Evolutionary conservation across 306 rosid species (phyloP).

Genomic region (Vigna unguiculata): DNA sequence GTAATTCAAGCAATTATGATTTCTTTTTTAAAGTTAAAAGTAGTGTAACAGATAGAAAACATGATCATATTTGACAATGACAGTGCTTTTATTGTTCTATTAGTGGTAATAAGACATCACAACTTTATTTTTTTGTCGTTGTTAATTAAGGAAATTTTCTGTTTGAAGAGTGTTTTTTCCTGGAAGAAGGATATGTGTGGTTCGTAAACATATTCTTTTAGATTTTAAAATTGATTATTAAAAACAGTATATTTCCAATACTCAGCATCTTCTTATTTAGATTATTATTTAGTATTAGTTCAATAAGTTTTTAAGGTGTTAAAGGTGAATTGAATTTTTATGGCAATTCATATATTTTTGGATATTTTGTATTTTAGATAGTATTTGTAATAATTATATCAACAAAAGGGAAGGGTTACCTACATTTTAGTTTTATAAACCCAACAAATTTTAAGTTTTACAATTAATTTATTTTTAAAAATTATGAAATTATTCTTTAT

Average conservation of each 20-base stretch:
- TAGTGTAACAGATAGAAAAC: background rate
- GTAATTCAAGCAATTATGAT: background rate
- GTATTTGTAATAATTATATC: too few relatives aligned
- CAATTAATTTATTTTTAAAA: too few relatives aligned
- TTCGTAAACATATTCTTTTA: background rate
- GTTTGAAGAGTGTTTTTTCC: slow-evolving; percentile 16
- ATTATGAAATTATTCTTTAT: too few relatives aligned
- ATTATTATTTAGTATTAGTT: background rate
- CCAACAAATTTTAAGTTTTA: too few relatives aligned
- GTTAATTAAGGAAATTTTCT: slow-evolving; percentile 17
- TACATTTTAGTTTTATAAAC: too few relatives aligned
- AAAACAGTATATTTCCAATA: background rate
- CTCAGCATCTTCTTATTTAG: background rate
- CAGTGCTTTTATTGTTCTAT: slow-evolving; percentile 26
- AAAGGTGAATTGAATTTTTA: background rate
- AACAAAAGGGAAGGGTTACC: too few relatives aligned
- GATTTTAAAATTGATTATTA: background rate
- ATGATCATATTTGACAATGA: slow-evolving; percentile 25
- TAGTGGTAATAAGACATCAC: background rate
- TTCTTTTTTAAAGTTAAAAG: slow-evolving; percentile 1
- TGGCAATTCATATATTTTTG: too few relatives aligned
- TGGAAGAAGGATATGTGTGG: background rate
- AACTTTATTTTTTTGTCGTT: slow-evolving; percentile 6
- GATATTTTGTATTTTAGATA: too few relatives aligned
- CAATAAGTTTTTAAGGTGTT: background rate